Percentiles rank a stretch among this genome's conserved stretches.
Conservation (phyloP, 2,329 filamentous ascomycete species). For the Verticillium longisporum region DNA sequence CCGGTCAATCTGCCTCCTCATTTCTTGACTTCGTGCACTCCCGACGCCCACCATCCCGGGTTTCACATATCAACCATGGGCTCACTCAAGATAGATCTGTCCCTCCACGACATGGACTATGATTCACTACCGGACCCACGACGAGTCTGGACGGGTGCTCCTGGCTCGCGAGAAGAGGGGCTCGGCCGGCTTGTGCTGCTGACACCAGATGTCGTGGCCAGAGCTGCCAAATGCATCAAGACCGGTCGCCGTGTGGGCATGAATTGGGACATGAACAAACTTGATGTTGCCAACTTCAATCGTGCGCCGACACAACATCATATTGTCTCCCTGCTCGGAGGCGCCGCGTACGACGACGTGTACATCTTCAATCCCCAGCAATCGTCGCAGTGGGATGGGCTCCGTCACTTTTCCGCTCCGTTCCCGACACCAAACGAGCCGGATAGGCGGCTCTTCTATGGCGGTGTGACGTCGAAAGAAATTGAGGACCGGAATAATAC, state of each 20-base stretch:
- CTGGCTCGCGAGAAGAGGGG: slow-evolving; percentile 42
- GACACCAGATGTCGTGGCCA: slow-evolving; percentile 42
- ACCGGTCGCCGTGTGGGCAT: slow-evolving; percentile 44
- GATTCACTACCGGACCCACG: slow-evolving; percentile 39
- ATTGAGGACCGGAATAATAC: slow-evolving; percentile 34
- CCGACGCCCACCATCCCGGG: not conserved
- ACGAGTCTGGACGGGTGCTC: slow-evolving; percentile 37
- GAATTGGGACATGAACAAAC: slow-evolving; percentile 48
- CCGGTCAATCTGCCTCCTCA: no score
- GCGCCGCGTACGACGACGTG: slow-evolving; percentile 41
- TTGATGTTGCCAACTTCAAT: slow-evolving; percentile 47
- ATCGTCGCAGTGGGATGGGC: slow-evolving; percentile 44
- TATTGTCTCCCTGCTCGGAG: slow-evolving; percentile 40
- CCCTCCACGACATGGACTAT: slow-evolving; percentile 14
- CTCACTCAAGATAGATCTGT: not conserved
- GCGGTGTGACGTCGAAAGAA: slow-evolving; percentile 36
- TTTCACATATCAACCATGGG: not conserved
- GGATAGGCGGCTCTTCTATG: slow-evolving; percentile 36
- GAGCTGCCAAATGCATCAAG: slow-evolving; percentile 42
- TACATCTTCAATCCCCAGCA: slow-evolving; percentile 45
- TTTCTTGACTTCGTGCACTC: not conserved
- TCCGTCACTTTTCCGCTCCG: slow-evolving; percentile 40
- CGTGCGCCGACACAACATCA: slow-evolving; percentile 42
- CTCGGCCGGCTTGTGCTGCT: slow-evolving; percentile 43
- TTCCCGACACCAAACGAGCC: slow-evolving; percentile 22